Evolutionary conservation across 345 rosid genomes (phyloP).

Genomic region (Balakata baccata): DNA sequence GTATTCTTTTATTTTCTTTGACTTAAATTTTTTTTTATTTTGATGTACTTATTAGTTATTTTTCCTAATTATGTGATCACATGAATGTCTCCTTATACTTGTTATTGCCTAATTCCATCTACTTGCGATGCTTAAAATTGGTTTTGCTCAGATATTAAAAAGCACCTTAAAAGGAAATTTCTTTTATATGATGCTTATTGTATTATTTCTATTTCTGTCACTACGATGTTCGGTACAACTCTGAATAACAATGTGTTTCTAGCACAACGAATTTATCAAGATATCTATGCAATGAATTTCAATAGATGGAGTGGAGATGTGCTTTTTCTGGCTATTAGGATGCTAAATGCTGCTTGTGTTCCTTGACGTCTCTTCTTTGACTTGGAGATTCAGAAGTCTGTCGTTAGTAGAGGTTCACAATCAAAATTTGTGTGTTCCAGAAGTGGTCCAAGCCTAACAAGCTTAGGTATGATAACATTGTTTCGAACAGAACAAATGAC

Average conservation of each 20-base stretch:
- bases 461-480: conserved; percentile 61
- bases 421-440: conserved; percentile 84
- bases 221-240: not conserved
- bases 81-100: not conserved
- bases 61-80: no score
- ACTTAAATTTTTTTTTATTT: no score
- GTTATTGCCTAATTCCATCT: not conserved
- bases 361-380: not conserved
- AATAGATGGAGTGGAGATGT: not conserved
- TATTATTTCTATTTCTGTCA: not conserved
- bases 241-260: not conserved
- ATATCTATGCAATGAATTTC: not conserved
- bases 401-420: conserved; percentile 49
- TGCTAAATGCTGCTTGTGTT: not conserved
- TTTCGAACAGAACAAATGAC: conserved; percentile 61
- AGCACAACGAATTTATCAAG: no score
- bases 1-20: no score
- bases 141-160: not conserved
- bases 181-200: not conserved
- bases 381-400: conserved; percentile 21
- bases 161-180: not conserved
- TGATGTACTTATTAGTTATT: no score
- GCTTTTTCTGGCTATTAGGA: not conserved
- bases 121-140: not conserved
- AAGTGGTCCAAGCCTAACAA: conserved; percentile 63